Conservation (phyloP, 257 asterid species). For the Solanum peruvianum region DNA sequence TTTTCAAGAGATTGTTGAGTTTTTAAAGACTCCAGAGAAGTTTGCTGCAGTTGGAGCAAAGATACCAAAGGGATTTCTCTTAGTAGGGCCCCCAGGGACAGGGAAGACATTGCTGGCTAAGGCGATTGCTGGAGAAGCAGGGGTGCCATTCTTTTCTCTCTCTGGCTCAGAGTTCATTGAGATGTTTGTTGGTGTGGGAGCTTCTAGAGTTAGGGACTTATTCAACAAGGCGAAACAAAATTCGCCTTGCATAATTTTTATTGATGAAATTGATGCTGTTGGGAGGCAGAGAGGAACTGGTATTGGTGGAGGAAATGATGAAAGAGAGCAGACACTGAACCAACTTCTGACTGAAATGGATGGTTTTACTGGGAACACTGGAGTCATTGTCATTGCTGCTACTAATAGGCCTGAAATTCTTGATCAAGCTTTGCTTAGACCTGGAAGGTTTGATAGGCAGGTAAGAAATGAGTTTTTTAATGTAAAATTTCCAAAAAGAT, state of each 20-base stretch:
- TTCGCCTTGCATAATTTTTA: conserved; percentile 50
- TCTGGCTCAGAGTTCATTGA: conserved; percentile 72
- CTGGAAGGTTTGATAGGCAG: conserved; percentile 67
- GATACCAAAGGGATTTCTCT: conserved; percentile 49
- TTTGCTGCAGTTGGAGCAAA: conserved; percentile 56
- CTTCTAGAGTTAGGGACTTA: conserved; percentile 63
- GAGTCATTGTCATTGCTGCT: conserved; percentile 59
- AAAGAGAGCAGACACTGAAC: conserved; percentile 62
- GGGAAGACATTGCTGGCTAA: conserved; percentile 64
- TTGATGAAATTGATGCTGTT: conserved; percentile 68
- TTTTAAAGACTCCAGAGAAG: conserved; percentile 44
- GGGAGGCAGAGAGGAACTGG: conserved; percentile 71
- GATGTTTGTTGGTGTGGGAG: conserved; percentile 77
- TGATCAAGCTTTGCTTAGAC: conserved; percentile 60
- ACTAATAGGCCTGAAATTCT: conserved; percentile 63
- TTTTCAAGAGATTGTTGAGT: conserved; percentile 49
- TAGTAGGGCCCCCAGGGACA: conserved; percentile 64
- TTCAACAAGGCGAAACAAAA: conserved; percentile 46
- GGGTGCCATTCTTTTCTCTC: conserved; percentile 52
- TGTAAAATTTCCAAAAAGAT: neutral
- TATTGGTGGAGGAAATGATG: conserved; percentile 77
- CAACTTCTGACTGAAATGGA: conserved; percentile 67
- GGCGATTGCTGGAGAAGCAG: conserved; percentile 72
- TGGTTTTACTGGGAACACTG: conserved; percentile 46
- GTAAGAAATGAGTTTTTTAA: conserved; percentile 1